Evolutionary conservation across 768 basidiomycete species (phyloP).

Genomic region (Mycena belliarum): DNA sequence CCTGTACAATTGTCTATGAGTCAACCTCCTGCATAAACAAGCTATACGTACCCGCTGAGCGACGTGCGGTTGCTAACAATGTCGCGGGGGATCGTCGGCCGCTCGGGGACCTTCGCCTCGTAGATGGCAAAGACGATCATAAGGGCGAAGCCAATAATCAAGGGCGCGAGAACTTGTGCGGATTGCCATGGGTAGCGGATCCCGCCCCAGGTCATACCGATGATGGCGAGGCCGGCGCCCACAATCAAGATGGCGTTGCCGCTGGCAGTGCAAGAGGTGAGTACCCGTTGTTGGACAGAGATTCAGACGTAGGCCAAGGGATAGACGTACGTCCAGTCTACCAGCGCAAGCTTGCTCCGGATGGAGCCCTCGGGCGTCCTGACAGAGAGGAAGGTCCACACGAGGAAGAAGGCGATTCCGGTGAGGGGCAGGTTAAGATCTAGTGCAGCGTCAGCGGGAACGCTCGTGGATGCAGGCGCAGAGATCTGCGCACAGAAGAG

Average conservation of each 20-base stretch:
- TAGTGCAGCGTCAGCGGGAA: conserved; percentile 2
- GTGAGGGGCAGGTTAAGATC: conserved; percentile 37
- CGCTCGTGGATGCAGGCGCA: neutral
- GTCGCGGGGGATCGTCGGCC: conserved; percentile 29
- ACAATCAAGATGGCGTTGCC: conserved; percentile 37
- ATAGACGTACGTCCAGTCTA: conserved; percentile 42
- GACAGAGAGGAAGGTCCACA: conserved; percentile 25
- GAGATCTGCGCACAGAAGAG: conserved; percentile 27
- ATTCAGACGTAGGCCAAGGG: too few relatives aligned
- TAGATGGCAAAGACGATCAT: conserved; percentile 31
- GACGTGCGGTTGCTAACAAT: conserved; percentile 39
- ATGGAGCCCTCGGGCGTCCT: conserved; percentile 30
- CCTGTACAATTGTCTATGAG: conserved; percentile 15
- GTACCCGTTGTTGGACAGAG: neutral
- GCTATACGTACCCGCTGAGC: conserved; percentile 34
- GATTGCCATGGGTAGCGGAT: conserved; percentile 38
- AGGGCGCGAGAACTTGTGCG: conserved; percentile 38
- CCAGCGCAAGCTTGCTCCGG: conserved; percentile 28
- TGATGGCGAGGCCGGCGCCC: conserved; percentile 30
- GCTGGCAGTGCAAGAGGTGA: conserved; percentile 23
- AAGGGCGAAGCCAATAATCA: conserved; percentile 38
- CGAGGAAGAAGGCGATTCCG: conserved; percentile 23
- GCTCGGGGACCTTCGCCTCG: conserved; percentile 26
- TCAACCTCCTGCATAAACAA: neutral
- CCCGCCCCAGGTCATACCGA: conserved; percentile 46